Percentiles rank a stretch among this genome's conserved stretches.
These are phyloP conservation scores for Cicer cuneatum DNA, from an alignment of 306 rosid genomes.

Conservation along the genomic window DNA sequence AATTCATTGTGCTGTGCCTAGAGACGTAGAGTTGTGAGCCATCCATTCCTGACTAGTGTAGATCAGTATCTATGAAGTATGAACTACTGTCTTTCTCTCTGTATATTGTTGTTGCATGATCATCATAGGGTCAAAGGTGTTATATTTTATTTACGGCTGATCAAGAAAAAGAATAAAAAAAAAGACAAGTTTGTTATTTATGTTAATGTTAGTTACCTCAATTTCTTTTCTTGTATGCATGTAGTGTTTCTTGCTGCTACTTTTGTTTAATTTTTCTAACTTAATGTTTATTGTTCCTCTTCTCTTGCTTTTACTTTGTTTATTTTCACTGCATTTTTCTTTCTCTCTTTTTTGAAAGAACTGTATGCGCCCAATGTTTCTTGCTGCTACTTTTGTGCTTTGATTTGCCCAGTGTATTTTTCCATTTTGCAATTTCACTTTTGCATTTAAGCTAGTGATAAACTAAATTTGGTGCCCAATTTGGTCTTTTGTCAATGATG, in stretches of 20 bases:
- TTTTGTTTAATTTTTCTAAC: slow-evolving; percentile 16
- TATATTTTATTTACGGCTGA: neutral
- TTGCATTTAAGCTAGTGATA: slow-evolving; percentile 17
- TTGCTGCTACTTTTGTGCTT: slow-evolving; percentile 29
- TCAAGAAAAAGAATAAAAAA: too few relatives aligned
- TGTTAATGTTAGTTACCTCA: slow-evolving; percentile 16
- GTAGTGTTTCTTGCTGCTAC: slow-evolving; percentile 16
- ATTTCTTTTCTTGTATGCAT: slow-evolving; percentile 19
- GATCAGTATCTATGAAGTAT: neutral
- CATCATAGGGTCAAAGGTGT: neutral
- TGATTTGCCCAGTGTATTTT: slow-evolving; percentile 7
- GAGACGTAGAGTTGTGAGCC: slow-evolving; percentile 25
- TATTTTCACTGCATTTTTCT: neutral
- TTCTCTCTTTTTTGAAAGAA: neutral
- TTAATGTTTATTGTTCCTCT: neutral
- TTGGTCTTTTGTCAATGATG: slow-evolving; percentile 21
- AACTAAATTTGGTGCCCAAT: slow-evolving; percentile 23
- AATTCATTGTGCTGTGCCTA: slow-evolving; percentile 27
- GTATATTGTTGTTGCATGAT: neutral
- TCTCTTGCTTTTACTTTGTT: slow-evolving; percentile 5
- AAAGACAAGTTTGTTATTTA: neutral
- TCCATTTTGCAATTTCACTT: slow-evolving; percentile 26
- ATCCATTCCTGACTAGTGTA: neutral
- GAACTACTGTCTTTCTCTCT: slow-evolving; percentile 26
- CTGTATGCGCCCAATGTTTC: slow-evolving; percentile 17